Evolutionary conservation across 2,329 filamentous ascomycete species (phyloP), one percentile per base, ranked within the genome.

Genomic region (Hymenoscyphus salicellus): DNA sequence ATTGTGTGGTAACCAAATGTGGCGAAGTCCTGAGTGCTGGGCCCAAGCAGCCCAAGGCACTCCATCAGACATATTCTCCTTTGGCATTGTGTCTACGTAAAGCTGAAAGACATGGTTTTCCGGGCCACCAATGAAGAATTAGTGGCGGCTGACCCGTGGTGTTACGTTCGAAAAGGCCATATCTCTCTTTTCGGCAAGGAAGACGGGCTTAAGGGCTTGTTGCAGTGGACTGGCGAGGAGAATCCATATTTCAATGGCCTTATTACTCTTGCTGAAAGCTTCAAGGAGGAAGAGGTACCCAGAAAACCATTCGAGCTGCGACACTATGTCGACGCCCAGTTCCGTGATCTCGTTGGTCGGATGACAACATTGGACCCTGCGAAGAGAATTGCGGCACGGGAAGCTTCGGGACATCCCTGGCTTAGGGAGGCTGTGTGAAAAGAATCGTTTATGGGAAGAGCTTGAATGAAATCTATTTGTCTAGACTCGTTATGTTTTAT

Each of bases 101-200:
- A 81, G 58, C 73, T 78, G 8, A 77, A 78, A 68, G 73, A 73
- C 59, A 75, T 81, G 58, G 76, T 80, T 64, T 79, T 81, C 66
- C 75, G 76, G 58, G 74, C 61, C 16, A 60, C 55, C 30, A 46
- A 63, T 17, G 62, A 69, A n/a, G 64, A 68, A 36, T 58, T 69
- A 4, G 63, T 49, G 6, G 52, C 58, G 17, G 55, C 43, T 36
- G 63, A 69, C 72, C 79, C 56, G 75, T 75, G 55, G 72, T 78
- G 46, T 10, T 28, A 63, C 10, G 10, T 26, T 67, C 70, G 82
- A 46, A 76, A 79, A 66, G 77, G 78, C 26, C 80, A 82, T 66
- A 76, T 82, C 16, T 83, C 80, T 2, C 80, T 79, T 68, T 83
- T 83, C 70, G 77, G 76, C 52, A 77, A 82, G 66, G 72, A 74